phyloP scores from a whole-genome alignment of 2,329 filamentous ascomycete species.

The Penicillium expansum region DNA sequence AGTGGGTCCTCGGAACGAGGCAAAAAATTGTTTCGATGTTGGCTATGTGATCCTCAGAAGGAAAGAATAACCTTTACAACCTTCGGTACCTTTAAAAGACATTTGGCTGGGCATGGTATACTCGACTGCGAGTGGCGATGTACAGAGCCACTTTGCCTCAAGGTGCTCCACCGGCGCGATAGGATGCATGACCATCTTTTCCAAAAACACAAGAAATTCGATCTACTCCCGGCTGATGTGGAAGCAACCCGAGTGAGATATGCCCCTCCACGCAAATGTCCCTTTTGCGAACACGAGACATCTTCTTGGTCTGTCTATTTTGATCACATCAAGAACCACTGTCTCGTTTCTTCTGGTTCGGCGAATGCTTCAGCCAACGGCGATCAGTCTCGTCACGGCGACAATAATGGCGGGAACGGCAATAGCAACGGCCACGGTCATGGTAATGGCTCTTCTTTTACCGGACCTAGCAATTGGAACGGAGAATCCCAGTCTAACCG shows the following conservation, averaged over 20 bases:
- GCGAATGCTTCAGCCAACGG: neutral
- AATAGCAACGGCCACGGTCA: neutral
- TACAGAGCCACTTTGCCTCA: fast-evolving
- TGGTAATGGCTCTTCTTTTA: neutral
- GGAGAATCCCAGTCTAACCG: neutral
- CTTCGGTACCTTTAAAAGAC: neutral
- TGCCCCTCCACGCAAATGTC: neutral
- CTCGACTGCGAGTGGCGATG: neutral
- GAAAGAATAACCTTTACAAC: neutral
- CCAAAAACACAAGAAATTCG: neutral
- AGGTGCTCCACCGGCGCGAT: neutral
- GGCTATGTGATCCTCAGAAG: neutral
- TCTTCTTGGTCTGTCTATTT: neutral
- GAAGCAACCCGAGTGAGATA: neutral
- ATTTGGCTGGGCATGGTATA: neutral
- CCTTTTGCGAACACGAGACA: neutral
- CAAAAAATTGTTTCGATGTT: neutral
- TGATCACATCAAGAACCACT: neutral
- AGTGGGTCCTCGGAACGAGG: neutral
- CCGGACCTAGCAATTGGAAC: neutral
- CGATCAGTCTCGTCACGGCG: neutral
- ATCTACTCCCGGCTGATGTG: neutral
- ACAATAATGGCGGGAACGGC: neutral
- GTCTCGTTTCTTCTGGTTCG: neutral
- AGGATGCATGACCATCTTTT: neutral